Evolutionary conservation across 768 basidiomycete genomes (phyloP).

Genomic region (Cystoderma amianthinum): DNA sequence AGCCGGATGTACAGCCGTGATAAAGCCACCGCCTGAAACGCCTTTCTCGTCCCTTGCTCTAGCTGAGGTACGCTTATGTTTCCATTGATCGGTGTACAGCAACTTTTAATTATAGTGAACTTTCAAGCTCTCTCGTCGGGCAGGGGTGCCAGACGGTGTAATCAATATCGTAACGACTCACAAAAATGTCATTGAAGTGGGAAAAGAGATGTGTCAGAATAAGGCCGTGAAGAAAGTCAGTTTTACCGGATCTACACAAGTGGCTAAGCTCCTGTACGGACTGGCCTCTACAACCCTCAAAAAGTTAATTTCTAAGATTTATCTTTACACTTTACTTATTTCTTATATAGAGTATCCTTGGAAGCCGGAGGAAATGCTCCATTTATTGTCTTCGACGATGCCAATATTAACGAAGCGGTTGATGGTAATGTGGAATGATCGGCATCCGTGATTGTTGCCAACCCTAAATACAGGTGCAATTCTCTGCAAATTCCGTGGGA

Average conservation of each 20-base stretch:
- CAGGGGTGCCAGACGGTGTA: constrained; percentile 93
- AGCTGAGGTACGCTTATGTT: constrained; percentile 61
- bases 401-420: constrained; percentile 88
- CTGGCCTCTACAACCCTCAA: constrained; percentile 76
- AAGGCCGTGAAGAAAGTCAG: constrained; percentile 80
- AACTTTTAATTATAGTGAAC: too few relatives aligned
- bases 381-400: constrained; percentile 97
- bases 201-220: constrained; percentile 91
- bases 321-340: background rate
- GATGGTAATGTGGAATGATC: constrained; percentile 41
- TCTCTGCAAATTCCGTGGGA: constrained; percentile 70
- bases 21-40: constrained; percentile 93
- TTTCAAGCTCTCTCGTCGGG: constrained; percentile 67
- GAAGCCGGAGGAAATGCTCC: constrained; percentile 95
- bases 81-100: background rate
- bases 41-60: constrained; percentile 91
- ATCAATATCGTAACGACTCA: constrained; percentile 91
- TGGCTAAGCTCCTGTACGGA: constrained; percentile 70
- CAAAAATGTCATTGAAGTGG: constrained; percentile 80
- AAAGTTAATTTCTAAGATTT: constrained; percentile 42
- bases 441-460: background rate
- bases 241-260: constrained; percentile 84
- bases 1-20: constrained; percentile 92
- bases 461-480: constrained; percentile 45
- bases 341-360: constrained; percentile 45